Conservation (phyloP, 2,329 filamentous ascomycete species). For the Ilyonectria sp. region DNA sequence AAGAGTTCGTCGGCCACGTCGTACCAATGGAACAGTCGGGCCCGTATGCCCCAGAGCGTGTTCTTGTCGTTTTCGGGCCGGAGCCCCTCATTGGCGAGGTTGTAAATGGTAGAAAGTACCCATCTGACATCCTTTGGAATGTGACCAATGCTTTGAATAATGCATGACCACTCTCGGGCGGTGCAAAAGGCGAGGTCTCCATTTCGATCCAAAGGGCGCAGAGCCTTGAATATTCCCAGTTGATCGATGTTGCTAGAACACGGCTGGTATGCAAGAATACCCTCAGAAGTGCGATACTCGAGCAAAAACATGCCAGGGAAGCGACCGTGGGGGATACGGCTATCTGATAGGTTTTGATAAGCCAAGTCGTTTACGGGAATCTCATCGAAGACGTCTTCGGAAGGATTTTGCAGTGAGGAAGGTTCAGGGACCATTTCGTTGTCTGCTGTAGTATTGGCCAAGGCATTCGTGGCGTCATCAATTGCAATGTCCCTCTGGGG, state of each 20-base stretch:
- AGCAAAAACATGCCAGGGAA: slow-evolving; percentile 44
- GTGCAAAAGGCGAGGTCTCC: slow-evolving; percentile 46
- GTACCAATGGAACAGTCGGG: slow-evolving; percentile 52
- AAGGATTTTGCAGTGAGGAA: not conserved
- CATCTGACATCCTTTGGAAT: slow-evolving; percentile 52
- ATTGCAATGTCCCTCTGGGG: not conserved
- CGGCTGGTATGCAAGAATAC: slow-evolving; percentile 49
- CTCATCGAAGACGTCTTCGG: slow-evolving; percentile 24
- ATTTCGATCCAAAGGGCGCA: slow-evolving; percentile 40
- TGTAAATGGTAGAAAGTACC: slow-evolving; percentile 51
- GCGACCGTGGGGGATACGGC: slow-evolving; percentile 43
- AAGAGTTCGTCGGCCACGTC: slow-evolving; percentile 46
- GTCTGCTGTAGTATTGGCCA: not conserved
- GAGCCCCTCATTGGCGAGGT: slow-evolving; percentile 51
- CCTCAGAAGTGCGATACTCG: slow-evolving; percentile 47
- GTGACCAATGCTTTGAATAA: slow-evolving; percentile 37
- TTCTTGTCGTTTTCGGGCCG: slow-evolving; percentile 30
- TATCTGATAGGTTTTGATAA: slow-evolving; percentile 39
- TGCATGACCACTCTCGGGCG: slow-evolving; percentile 53
- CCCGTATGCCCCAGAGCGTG: slow-evolving; percentile 43
- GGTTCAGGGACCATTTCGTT: not conserved
- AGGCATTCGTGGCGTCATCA: not conserved
- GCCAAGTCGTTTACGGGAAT: slow-evolving; percentile 45
- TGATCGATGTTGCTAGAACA: slow-evolving; percentile 44
- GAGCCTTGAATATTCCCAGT: slow-evolving; percentile 39